phyloP scores from a whole-genome alignment of 805 yeast species.

The Candida piceae region DNA sequence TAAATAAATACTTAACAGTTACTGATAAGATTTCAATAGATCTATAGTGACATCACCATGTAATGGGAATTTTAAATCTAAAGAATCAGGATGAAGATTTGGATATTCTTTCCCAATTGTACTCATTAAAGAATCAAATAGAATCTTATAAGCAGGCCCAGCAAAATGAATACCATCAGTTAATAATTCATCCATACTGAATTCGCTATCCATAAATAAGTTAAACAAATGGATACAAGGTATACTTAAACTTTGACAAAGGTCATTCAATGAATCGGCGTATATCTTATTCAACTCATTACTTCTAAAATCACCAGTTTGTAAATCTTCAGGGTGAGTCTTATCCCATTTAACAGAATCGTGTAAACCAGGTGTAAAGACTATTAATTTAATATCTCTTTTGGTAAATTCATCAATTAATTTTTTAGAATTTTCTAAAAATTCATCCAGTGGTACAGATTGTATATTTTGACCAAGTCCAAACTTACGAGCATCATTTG shows the following conservation, averaged over 20 bases:
- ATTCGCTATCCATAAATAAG: conserved; percentile 20
- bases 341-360: conserved; percentile 40
- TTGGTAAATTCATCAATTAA: conserved; percentile 37
- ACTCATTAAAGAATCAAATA: conserved; percentile 29
- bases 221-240: conserved; percentile 57
- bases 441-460: conserved; percentile 48
- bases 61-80: conserved; percentile 19
- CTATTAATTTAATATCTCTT: conserved; percentile 44
- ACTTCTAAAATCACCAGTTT: conserved; percentile 39
- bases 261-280: conserved; percentile 40
- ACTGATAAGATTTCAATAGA: too few relatives aligned
- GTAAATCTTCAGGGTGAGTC: conserved; percentile 29
- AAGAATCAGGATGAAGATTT: conserved; percentile 13
- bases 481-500: conserved; percentile 55
- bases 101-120: conserved; percentile 33
- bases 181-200: conserved; percentile 29
- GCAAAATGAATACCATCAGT: conserved; percentile 42
- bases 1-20: too few relatives aligned
- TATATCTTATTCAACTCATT: conserved; percentile 43
- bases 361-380: conserved; percentile 61
- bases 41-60: conserved; percentile 17
- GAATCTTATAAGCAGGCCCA: conserved; percentile 31
- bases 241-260: conserved; percentile 42
- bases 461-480: conserved; percentile 35
- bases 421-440: conserved; percentile 38